Percentiles rank a stretch among this genome's conserved stretches.
These are phyloP conservation scores for Pyrenophora seminiperda DNA, from an alignment of 2,329 filamentous ascomycete species.

Conservation along the genomic window DNA sequence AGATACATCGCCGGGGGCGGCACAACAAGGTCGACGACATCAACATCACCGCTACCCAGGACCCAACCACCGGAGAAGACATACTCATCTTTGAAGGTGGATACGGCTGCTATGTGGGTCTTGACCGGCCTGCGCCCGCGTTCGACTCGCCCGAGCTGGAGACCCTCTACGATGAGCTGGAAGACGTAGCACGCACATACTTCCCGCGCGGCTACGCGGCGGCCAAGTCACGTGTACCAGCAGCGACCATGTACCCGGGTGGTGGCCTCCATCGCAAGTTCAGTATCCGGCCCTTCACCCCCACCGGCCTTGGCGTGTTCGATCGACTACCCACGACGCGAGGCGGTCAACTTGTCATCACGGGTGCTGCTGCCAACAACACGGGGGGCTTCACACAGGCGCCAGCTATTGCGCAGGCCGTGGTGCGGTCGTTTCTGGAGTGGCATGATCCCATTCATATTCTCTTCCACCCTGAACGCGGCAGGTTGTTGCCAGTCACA, in stretches of 20 bases:
- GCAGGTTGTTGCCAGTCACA: background rate
- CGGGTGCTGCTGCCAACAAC: background rate
- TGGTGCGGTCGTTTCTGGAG: background rate
- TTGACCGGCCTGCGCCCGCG: background rate
- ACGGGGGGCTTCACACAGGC: background rate
- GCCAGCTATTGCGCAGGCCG: background rate
- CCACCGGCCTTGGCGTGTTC: background rate
- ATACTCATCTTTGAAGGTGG: background rate
- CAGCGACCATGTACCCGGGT: background rate
- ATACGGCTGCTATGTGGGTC: background rate
- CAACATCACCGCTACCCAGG: background rate
- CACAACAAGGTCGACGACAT: background rate
- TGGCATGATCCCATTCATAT: background rate
- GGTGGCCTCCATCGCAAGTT: background rate
- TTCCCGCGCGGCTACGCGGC: background rate
- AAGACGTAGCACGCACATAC: background rate
- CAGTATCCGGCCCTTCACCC: background rate
- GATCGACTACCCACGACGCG: background rate
- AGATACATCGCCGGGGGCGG: background rate
- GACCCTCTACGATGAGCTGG: background rate
- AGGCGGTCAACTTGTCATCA: background rate
- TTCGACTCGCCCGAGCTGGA: background rate
- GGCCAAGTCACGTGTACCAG: background rate
- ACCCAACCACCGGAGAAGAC: background rate
- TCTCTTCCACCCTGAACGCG: background rate